Base-by-base conservation (phyloP, 257 asterid species). In the Scutellaria baicalensis region DNA sequence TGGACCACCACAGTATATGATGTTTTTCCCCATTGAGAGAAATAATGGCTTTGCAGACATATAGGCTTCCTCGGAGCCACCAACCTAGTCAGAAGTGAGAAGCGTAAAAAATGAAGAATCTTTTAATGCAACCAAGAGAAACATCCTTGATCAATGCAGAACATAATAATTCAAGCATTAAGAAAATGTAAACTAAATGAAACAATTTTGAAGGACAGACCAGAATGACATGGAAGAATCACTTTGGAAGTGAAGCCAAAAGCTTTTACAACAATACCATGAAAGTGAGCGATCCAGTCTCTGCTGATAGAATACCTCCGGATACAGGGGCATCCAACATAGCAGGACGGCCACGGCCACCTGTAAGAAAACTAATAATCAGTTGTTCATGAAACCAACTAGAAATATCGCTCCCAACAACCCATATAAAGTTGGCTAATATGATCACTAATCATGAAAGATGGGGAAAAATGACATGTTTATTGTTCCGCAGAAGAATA, bases 261-360 rank as follows among this genome's bases (percentile, higher is more conserved):
- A 54, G 6, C 49, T 47, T 27, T 5, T 2, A 27, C 33, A 27
- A 27, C 33, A 27, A 27, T 82, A 93, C 99, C 99, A 93, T 93
- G 82, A 93, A 93, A 74, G 99, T 93, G 72, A 93, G 99, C 11
- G 93, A 82, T 58, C 96, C 99, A 57, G 75, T 69, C 68, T 89
- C 93, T 16, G 99, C 99, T 35, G 96, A 95, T 70, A 84, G 75
- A 75, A 89, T 95, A 63, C 99, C 97, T 65, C 99, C 99, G 11
- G 99, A 93, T 38, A 93, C 99, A 43, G 99, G 99, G 68, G 99
- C 97, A 83, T 93, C 97, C 90, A 93, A 84, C 96, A 91, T 84
- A 68, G 87, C 83, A 68, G 88, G 95, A 64, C 73, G 51, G 50
- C 63, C 81, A 77, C 69, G 36, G 21, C 80, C 83, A 73, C 78